These are phyloP conservation scores for Leccinum subrobustum DNA, from an alignment of 1,284 basidiomycete species.

Conservation along the genomic window DNA sequence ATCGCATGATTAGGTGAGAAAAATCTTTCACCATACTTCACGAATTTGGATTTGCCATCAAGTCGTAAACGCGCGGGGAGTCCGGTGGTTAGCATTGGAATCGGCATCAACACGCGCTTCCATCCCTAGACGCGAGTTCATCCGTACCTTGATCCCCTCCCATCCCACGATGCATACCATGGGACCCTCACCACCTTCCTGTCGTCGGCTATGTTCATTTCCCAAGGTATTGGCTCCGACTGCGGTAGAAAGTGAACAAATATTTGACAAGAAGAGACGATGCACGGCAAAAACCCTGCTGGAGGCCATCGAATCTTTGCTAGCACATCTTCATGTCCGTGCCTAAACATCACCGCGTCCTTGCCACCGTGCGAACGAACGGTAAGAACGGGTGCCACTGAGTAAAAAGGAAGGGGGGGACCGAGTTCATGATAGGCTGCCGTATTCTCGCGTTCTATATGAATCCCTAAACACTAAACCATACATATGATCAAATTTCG, in stretches of 20 bases:
- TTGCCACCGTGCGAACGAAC: too few species aligned
- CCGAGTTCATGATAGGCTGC: conserved; percentile 4
- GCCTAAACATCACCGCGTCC: neutral
- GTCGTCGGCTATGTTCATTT: neutral
- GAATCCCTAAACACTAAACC: conserved; percentile 5
- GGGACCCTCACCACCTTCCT: neutral
- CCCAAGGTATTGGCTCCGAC: neutral
- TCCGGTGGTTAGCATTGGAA: conserved; percentile 2
- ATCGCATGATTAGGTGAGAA: conserved; percentile 8
- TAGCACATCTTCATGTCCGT: conserved; percentile 3
- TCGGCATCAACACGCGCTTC: conserved; percentile 14
- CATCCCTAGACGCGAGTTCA: neutral
- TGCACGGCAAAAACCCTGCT: neutral
- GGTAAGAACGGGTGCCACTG: neutral
- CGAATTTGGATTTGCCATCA: conserved; percentile 2
- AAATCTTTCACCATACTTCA: neutral
- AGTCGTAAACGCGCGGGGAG: neutral
- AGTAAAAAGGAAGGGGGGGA: neutral
- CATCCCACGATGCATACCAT: neutral
- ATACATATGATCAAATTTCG: conserved; percentile 14
- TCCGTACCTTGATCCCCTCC: neutral
- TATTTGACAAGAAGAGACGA: neutral
- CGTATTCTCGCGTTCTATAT: conserved; percentile 8
- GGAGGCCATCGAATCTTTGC: neutral
- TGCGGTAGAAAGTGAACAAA: neutral